Evolutionary conservation across 768 basidiomycete genomes (phyloP), one percentile per base, ranked within the genome.

Genomic region (Leccinum variicolor): DNA sequence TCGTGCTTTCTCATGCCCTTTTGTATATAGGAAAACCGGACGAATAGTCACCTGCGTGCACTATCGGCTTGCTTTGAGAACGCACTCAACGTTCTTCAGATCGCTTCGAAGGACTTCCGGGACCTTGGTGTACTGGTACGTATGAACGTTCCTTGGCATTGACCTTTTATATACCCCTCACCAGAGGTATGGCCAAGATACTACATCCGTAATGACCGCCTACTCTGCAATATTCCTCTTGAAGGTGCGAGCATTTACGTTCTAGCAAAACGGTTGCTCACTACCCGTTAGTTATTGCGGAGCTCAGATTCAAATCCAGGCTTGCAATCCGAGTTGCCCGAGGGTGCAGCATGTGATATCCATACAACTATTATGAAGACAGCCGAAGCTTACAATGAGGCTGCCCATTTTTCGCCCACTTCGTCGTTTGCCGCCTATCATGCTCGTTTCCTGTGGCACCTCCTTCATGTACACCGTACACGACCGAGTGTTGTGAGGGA

Each of bases 141-240:
- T 72, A 28, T 39, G 8, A 48, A 31, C 62, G 83, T 83, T 60
- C 54, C 80, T 72, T 9, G 15, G 25, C 17, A 43, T 55, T 23
- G 41, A 26, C 21, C 15, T n/a, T 10, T 39, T 45, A 53, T 49
- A 54, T 51, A 52, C 51, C 41, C 39, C 48, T 50, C 29, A 46
- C 34, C 68, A 92, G 90, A 86, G 87, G 47, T 94, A 93, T 64
- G 83, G 87, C 8, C 92, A 93, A 75, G 91, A 93, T 68, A 87
- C 89, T 5, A 84, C 91, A 59, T 86, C 87, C 8, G 83, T 89
- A 48, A 93, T 93, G 91, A 89, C 88, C 19, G 92, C 90, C 25
- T 93, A 93, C 65, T 84, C 88, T 49, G 90, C 91, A 19, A 84
- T 93, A 36, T 87, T 91, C 67, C 74, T 94, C 61, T 75, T 93